Percentiles rank a stretch among this genome's conserved stretches.
These are phyloP conservation scores for Saccharomycopsis fodiens DNA, from an alignment of 805 yeast genomes.

Conservation along the genomic window DNA sequence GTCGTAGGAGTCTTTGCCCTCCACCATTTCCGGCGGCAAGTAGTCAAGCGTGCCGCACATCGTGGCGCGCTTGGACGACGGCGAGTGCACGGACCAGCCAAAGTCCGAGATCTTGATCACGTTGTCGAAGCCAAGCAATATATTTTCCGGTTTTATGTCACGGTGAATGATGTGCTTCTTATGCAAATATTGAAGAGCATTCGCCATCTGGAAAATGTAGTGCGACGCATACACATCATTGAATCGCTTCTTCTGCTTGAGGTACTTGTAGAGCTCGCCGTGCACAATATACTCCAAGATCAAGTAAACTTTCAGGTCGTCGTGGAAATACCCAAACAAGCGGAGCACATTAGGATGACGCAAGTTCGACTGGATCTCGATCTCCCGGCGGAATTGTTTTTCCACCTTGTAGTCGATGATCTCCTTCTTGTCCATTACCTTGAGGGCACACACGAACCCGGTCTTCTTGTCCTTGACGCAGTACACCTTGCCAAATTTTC, in stretches of 20 bases:
- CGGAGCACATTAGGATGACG: conserved; percentile 76
- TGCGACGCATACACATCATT: conserved; percentile 67
- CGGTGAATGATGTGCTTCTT: conserved; percentile 77
- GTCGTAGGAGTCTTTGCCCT: conserved; percentile 64
- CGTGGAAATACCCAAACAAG: conserved; percentile 81
- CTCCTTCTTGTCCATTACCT: conserved; percentile 86
- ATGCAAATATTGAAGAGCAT: conserved; percentile 73
- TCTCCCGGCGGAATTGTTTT: conserved; percentile 80
- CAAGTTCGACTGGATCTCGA: conserved; percentile 78
- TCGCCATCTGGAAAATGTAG: conserved; percentile 76
- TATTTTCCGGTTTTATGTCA: conserved; percentile 92
- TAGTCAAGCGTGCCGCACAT: conserved; percentile 95
- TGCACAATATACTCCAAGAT: conserved; percentile 76
- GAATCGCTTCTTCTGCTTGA: conserved; percentile 59
- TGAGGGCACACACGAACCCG: conserved; percentile 82
- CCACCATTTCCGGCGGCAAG: conserved; percentile 92
- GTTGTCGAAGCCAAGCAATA: conserved; percentile 68
- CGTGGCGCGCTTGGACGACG: conserved; percentile 56
- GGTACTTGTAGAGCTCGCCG: conserved; percentile 77
- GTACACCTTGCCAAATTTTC: conserved; percentile 88
- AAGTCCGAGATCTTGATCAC: conserved; percentile 83
- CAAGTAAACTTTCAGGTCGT: conserved; percentile 68
- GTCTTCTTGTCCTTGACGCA: conserved; percentile 70
- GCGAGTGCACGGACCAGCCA: conserved; percentile 87
- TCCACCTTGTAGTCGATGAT: conserved; percentile 68